Conservation (phyloP, 306 rosid species). For the Dryas drummondii region DNA sequence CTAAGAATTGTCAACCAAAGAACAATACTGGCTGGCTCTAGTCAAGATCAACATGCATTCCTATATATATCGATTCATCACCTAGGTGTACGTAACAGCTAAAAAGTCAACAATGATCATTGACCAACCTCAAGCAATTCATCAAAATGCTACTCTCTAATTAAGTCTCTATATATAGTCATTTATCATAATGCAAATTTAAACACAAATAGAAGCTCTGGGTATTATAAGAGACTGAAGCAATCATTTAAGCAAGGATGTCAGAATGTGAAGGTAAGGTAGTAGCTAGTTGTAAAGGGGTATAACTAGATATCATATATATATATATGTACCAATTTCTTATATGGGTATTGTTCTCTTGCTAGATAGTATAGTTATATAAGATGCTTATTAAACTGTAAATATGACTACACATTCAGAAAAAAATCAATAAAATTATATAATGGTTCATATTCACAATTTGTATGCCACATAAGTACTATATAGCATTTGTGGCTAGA, state of each 20-base stretch:
- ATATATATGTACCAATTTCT: too few species aligned
- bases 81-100: neutral
- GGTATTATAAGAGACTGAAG: neutral
- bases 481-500: too few species aligned
- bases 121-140: neutral
- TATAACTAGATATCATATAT: too few species aligned
- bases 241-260: neutral
- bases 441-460: too few species aligned
- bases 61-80: too few species aligned
- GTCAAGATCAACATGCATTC: too few species aligned
- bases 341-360: too few species aligned
- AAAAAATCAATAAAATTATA: too few species aligned
- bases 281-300: neutral
- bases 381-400: too few species aligned
- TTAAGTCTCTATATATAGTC: neutral
- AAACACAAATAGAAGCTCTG: neutral
- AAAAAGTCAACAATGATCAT: neutral
- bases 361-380: too few species aligned
- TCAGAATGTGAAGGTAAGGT: slow-evolving; percentile 13
- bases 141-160: neutral
- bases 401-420: neutral
- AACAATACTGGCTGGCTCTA: too few species aligned
- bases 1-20: neutral
- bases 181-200: neutral
- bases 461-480: too few species aligned